phyloP scores from a whole-genome alignment of 2,329 filamentous ascomycete species.

The Albophoma yamanashiensis region DNA sequence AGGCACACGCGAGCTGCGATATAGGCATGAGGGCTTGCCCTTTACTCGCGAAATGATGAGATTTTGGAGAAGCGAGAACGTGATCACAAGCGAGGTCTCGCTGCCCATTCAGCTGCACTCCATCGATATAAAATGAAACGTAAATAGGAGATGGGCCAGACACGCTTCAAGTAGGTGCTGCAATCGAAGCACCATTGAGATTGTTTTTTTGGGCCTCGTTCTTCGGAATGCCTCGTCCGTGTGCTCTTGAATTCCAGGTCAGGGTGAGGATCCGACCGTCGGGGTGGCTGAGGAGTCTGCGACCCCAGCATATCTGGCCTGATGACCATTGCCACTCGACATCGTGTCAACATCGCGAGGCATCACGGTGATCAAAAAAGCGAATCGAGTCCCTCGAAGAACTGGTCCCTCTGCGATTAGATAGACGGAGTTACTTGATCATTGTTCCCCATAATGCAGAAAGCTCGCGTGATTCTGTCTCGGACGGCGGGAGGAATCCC shows the following conservation, averaged over 20 bases:
- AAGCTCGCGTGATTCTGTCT: background rate
- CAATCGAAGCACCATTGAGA: background rate
- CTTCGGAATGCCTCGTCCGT: background rate
- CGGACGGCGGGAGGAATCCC: background rate
- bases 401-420: background rate
- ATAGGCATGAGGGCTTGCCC: background rate
- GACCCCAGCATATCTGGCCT: background rate
- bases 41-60: too few relatives aligned
- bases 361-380: background rate
- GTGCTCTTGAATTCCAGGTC: too few relatives aligned
- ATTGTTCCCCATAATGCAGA: background rate
- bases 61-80: background rate
- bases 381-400: background rate
- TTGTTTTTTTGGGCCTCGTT: background rate
- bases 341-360: too few relatives aligned
- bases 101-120: background rate
- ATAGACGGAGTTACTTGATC: background rate
- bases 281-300: background rate
- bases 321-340: background rate
- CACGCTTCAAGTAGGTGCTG: background rate
- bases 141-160: too few relatives aligned
- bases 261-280: background rate
- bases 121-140: background rate
- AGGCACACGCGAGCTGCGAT: background rate
- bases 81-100: too few relatives aligned